Evolutionary conservation across 164 flowering plant genomes (phyloP), one percentile per base, ranked within the genome.

Genomic region (Warburgia ugandensis): DNA sequence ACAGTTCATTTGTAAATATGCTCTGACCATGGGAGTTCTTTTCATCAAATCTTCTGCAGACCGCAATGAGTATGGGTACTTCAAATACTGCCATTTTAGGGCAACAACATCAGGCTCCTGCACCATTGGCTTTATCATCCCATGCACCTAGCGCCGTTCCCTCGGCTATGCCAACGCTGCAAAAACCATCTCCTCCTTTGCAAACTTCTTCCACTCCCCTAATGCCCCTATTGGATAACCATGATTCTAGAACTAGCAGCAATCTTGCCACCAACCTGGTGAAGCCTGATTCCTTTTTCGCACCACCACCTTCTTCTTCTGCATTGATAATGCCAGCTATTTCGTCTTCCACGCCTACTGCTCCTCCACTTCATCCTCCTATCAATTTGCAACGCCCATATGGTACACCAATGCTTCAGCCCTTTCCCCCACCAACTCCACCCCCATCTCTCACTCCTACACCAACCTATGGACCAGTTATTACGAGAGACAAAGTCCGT

Each of bases 371-470:
- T 23, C 80, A 71, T 31, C 76, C 81, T 66, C 74, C 81, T 5
- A 56, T 60, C 40, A 73, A 56, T 67, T 55, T 74, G 23, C 96
- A 80, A 20, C 87, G 78, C 33, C 79, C 80, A 3, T 78, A 80
- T 73, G 94, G 96, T 44, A 49, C 84, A 50, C 94, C 96, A 4
- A 19, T 84, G 72, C 94, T 82, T 41, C 96, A 84, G 56, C 90
- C 96, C 38, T 82, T 85, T 60, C 95, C 95, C 32, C 95, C 95
- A 40, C 95, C 95, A 10, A 67, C 72, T 25, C 96, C 96, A 4
- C 80, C 96, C 43, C 78, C 72, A 27, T 84, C 94, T 41, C 86
- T 87, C 28, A 79, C 92, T 35, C 64, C 80, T 8, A 27, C 61
- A 39, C 70, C 65, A 48, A 70, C 58, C 39, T 66, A 72, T 62